Evolutionary conservation across 805 yeast genomes (phyloP).

Genomic region (Barnettozyma californica): DNA sequence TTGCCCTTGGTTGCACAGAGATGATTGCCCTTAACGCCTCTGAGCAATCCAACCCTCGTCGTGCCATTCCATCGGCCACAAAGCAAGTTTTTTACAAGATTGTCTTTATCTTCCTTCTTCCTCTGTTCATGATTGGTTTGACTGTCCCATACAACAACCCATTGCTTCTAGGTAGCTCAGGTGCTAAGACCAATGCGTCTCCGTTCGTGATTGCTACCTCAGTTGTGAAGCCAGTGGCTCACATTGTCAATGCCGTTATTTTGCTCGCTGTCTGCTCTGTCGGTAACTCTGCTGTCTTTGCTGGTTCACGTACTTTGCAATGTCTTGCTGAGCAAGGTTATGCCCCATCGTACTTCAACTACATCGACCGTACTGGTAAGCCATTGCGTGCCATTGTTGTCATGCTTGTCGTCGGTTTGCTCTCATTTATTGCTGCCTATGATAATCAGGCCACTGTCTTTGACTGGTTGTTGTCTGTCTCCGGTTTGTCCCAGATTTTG

Average conservation of each 20-base stretch:
- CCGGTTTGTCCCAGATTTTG: constrained; percentile 57
- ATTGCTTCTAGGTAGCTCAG: constrained; percentile 37
- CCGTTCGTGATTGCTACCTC: constrained; percentile 64
- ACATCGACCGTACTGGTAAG: constrained; percentile 52
- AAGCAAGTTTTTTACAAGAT: constrained; percentile 54
- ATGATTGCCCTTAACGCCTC: constrained; percentile 52
- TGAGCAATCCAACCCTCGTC: constrained; percentile 42
- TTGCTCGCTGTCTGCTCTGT: constrained; percentile 54
- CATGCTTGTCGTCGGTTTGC: constrained; percentile 47
- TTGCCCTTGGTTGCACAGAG: constrained; percentile 60
- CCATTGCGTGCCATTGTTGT: constrained; percentile 49
- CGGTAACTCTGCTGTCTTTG: constrained; percentile 53
- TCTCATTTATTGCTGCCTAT: constrained; percentile 61
- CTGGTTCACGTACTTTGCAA: constrained; percentile 44
- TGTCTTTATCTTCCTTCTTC: constrained; percentile 41
- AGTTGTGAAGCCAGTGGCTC: constrained; percentile 54
- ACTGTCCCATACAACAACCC: constrained; percentile 47
- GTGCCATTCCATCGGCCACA: constrained; percentile 51
- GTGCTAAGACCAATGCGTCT: constrained; percentile 47
- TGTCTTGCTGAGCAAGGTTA: constrained; percentile 55
- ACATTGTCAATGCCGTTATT: constrained; percentile 60
- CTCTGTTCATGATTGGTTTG: constrained; percentile 43
- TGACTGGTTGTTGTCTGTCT: constrained; percentile 57
- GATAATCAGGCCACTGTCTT: constrained; percentile 53
- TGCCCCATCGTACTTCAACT: constrained; percentile 48